Base-by-base conservation (phyloP, 2,329 filamentous ascomycete genomes). In the Aspergillus caelatus region DNA sequence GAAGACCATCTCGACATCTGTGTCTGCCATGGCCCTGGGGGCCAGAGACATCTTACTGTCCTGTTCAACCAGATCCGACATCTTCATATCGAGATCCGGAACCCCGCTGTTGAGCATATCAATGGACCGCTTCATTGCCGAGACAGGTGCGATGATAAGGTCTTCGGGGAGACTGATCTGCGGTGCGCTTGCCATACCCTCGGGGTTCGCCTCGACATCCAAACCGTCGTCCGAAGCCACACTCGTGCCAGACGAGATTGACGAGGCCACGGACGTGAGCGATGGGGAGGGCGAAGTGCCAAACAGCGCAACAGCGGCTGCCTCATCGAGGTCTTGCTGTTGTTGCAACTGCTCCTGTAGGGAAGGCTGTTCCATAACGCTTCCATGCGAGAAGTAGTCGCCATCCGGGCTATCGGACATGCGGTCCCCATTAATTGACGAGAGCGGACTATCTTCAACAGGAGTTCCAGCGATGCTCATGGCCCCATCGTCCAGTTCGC, bases 1-100 rank as follows among this genome's bases (percentile, higher is more conserved):
- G 64, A 79, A 74, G 58, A 80, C 75, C 60, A 73, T 68, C 63
- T 81, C 81, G 58, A 80, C 72, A 39, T 74, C 70, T 62, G 77
- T 72, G 30, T 68, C 67, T 16, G 69, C 57, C 26, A 74, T 57
- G n/a, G 71, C 60, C 46, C 68, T 71, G 59, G 69, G 70, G 56
- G 62, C 70, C 58, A 72, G 68, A 43, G 69, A 73, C 64, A 87
- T 86, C 70, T 88, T 85, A 59, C 72, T 70, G 10, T 76, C 75
- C 50, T 68, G 71, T 58, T 76, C 73, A 48, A 68, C 72, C 59
- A 75, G 61, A 63, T 74, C 71, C 21, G 74, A 76, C 75, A 77
- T 77, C 65, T 73, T 76, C 67, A 78, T 66, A 56, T 77, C 75
- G 14, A 77, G 69, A 46, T 75, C 74, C 1, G 74, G 71, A 34